Evolutionary conservation across 1,284 basidiomycete genomes (phyloP).

Genomic region (Rugosomyces carneus): DNA sequence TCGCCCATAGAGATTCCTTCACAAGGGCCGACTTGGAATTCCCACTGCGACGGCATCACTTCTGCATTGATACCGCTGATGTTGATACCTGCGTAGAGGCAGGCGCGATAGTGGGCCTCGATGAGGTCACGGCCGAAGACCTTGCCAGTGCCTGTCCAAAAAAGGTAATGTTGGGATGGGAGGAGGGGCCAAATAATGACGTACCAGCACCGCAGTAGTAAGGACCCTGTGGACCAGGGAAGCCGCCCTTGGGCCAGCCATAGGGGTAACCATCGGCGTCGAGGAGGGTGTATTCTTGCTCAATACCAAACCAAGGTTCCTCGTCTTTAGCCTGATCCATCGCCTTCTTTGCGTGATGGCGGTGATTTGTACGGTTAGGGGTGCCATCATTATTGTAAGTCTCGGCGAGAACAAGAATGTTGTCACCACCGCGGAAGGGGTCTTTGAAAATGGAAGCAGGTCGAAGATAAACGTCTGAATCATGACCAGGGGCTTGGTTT

Average conservation of each 20-base stretch:
- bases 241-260: constrained; percentile 98
- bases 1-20: constrained; percentile 98
- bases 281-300: constrained; percentile 99
- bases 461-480: constrained; percentile 98
- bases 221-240: constrained; percentile 98
- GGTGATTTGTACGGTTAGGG: constrained; percentile 96
- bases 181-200: constrained; percentile 21
- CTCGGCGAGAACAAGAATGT: constrained; percentile 95
- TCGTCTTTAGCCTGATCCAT: constrained; percentile 86
- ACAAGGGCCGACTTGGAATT: constrained; percentile 99
- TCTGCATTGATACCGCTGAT: constrained; percentile 99
- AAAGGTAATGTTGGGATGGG: constrained; percentile 1
- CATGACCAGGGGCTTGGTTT: constrained; percentile 89
- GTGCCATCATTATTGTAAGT: constrained; percentile 99
- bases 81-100: constrained; percentile 95
- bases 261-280: constrained; percentile 88
- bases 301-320: constrained; percentile 96
- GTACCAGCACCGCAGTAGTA: constrained; percentile 99
- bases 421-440: constrained; percentile 98
- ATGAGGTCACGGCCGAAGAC: constrained; percentile 98
- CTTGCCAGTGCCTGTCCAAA: constrained; percentile 75
- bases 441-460: constrained; percentile 98
- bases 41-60: constrained; percentile 99
- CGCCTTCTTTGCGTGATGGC: constrained; percentile 84
- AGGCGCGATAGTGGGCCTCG: constrained; percentile 98